Evolutionary conservation across 2,329 filamentous ascomycete species (phyloP).

Genomic region (Macroventuria anomochaeta): DNA sequence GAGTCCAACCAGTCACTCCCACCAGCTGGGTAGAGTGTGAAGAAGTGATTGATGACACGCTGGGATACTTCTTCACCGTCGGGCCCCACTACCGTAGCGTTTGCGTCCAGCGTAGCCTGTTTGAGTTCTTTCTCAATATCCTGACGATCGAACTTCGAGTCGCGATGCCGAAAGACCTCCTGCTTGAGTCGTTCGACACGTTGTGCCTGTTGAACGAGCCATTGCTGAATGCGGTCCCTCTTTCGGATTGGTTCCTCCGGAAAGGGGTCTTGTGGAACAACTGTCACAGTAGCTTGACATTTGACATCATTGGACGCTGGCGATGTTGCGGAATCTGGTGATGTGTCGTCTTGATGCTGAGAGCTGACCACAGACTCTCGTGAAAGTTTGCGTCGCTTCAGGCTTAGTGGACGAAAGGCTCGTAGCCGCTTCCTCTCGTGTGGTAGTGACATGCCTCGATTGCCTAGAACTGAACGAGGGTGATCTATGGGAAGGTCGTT

Average conservation of each 20-base stretch:
- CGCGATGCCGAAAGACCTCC: neutral
- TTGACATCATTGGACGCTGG: neutral
- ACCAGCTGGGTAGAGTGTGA: neutral
- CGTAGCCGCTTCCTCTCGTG: neutral
- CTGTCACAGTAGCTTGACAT: neutral
- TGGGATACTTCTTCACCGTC: slow-evolving; percentile 1
- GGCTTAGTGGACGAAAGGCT: neutral
- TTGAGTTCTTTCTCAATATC: neutral
- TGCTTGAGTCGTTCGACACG: slow-evolving; percentile 1
- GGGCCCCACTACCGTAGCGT: neutral
- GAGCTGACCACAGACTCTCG: neutral
- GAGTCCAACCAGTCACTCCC: slow-evolving; percentile 14
- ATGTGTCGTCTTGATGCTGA: neutral
- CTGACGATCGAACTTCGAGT: slow-evolving; percentile 1
- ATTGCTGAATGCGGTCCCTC: neutral
- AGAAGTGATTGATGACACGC: slow-evolving; percentile 7
- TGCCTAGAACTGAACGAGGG: neutral
- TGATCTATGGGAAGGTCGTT: neutral
- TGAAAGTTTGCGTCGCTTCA: neutral
- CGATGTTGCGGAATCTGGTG: neutral
- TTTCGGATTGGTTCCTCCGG: neutral
- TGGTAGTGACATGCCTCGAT: slow-evolving; percentile 1
- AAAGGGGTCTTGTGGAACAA: neutral
- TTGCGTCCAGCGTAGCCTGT: neutral
- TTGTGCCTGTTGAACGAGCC: slow-evolving; percentile 2